These are phyloP conservation scores for Elsinoe batatas DNA, from an alignment of 2,329 filamentous ascomycete species.

Conservation along the genomic window DNA sequence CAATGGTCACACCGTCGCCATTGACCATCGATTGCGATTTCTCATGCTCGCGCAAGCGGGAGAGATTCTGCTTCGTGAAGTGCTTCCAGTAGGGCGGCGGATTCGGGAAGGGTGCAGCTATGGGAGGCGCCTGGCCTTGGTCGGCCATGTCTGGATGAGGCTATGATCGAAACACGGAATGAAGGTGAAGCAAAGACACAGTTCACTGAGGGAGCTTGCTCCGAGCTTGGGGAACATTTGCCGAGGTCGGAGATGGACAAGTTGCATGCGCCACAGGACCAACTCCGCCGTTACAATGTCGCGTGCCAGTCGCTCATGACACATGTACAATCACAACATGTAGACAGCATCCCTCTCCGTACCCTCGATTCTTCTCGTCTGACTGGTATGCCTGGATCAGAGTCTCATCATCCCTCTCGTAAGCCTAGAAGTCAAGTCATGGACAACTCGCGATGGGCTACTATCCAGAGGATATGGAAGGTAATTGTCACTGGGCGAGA, in stretches of 20 bases:
- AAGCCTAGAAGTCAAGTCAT: constrained; percentile 2
- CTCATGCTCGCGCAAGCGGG: constrained; percentile 38
- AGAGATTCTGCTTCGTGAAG: constrained; percentile 68
- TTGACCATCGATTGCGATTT: constrained; percentile 22
- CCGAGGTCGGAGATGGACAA: background rate
- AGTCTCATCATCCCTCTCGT: constrained; percentile 14
- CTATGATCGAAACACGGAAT: background rate
- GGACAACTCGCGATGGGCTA: constrained; percentile 8
- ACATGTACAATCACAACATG: background rate
- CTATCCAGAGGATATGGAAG: constrained; percentile 15
- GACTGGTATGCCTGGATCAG: constrained; percentile 16
- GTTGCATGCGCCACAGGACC: constrained; percentile 2
- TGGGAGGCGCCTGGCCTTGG: constrained; percentile 35
- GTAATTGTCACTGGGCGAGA: constrained; percentile 12
- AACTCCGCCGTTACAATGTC: background rate
- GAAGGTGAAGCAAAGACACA: no score
- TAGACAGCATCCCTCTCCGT: constrained; percentile 10
- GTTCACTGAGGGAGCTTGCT: no score
- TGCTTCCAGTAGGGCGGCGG: constrained; percentile 85
- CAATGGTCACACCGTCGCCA: constrained; percentile 17
- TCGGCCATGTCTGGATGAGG: constrained; percentile 46
- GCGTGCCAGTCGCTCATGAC: constrained; percentile 6
- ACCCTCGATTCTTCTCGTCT: background rate
- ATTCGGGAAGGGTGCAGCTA: constrained; percentile 62
- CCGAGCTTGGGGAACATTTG: no score